phyloP scores from a whole-genome alignment of 1,139 yeast genomes.

The Kodamaea fungicola region DNA sequence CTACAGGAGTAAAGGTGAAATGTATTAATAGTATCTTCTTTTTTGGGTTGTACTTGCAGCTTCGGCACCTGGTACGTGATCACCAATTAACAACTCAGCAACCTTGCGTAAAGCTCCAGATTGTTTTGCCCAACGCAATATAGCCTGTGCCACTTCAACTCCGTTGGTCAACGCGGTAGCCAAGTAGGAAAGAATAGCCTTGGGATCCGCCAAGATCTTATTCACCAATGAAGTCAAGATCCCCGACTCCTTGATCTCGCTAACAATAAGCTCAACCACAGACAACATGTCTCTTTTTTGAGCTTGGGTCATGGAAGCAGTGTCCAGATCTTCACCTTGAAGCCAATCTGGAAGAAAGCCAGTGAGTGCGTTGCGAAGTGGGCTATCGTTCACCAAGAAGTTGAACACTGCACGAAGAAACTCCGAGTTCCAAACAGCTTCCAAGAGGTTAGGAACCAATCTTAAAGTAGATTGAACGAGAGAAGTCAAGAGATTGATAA shows the following conservation, averaged over 20 bases:
- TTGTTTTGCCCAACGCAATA: conserved; percentile 36
- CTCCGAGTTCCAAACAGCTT: too few relatives aligned
- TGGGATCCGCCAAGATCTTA: conserved; percentile 37
- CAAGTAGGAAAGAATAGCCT: conserved; percentile 24
- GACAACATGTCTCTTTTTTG: conserved; percentile 35
- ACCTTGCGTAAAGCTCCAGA: conserved; percentile 34
- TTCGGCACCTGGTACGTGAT: too few relatives aligned
- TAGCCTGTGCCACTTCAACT: conserved; percentile 31
- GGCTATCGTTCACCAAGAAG: conserved; percentile 23
- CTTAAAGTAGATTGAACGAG: too few relatives aligned
- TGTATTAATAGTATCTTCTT: too few relatives aligned
- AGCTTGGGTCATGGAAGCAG: conserved; percentile 16
- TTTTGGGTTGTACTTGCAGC: too few relatives aligned
- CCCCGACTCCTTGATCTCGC: conserved; percentile 33
- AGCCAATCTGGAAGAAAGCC: conserved; percentile 16
- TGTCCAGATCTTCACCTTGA: conserved; percentile 9
- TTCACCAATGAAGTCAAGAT: conserved; percentile 28
- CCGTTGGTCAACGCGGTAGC: conserved; percentile 34
- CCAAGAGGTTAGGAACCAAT: too few relatives aligned
- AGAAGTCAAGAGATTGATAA: too few relatives aligned
- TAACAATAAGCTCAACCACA: conserved; percentile 25
- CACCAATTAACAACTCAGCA: conserved; percentile 9
- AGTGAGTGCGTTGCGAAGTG: conserved; percentile 33
- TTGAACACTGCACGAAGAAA: too few relatives aligned
- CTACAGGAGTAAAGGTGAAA: too few relatives aligned